Evolutionary conservation across 1,139 yeast species (phyloP).

Genomic region (Taiozyma sp.): DNA sequence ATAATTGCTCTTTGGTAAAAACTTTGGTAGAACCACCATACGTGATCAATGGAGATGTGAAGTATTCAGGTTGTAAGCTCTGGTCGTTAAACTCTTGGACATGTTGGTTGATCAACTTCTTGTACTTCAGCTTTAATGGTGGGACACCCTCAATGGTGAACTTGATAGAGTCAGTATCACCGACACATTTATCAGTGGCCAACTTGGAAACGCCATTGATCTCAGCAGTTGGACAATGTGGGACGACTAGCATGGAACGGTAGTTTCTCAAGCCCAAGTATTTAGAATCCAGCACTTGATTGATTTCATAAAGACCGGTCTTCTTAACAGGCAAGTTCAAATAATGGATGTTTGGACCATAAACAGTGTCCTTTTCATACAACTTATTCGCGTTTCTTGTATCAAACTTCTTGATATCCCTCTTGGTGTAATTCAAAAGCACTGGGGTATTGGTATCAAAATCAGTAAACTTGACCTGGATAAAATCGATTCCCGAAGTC

Average conservation of each 20-base stretch:
- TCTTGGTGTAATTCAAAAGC: constrained; percentile 48
- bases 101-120: constrained; percentile 49
- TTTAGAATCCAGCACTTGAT: constrained; percentile 59
- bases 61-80: constrained; percentile 41
- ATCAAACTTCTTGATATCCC: constrained; percentile 44
- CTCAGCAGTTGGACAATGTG: constrained; percentile 63
- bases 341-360: constrained; percentile 33
- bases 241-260: constrained; percentile 59
- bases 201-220: constrained; percentile 22
- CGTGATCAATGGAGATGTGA: constrained; percentile 30
- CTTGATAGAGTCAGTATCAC: constrained; percentile 48
- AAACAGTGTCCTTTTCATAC: constrained; percentile 26
- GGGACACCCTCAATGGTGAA: constrained; percentile 67
- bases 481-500: constrained; percentile 60
- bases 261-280: constrained; percentile 58
- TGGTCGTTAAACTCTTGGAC: constrained; percentile 38
- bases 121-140: constrained; percentile 62
- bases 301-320: constrained; percentile 73
- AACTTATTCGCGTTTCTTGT: constrained; percentile 35
- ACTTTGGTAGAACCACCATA: constrained; percentile 17
- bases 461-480: constrained; percentile 61
- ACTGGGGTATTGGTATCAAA: constrained; percentile 47
- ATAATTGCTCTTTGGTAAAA: constrained; percentile 29
- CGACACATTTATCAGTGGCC: constrained; percentile 54
- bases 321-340: constrained; percentile 51